A percentile compares a stretch with the other conserved stretches of the same genome.
Conservation (phyloP, 2,329 filamentous ascomycete species). For the Zymoseptoria crescenta region DNA sequence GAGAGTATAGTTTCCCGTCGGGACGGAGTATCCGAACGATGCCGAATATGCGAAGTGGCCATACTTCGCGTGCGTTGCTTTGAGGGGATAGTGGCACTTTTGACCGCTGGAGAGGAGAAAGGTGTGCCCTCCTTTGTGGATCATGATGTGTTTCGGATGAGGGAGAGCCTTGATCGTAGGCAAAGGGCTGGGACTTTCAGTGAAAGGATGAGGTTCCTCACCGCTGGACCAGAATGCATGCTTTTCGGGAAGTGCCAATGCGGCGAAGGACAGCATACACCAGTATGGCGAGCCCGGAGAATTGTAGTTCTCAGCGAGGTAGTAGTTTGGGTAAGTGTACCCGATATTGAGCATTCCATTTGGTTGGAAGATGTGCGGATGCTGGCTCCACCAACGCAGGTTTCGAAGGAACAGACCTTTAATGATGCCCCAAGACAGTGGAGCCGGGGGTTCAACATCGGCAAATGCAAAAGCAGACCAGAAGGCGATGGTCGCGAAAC, state of each 20-base stretch:
- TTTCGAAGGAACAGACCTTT: slow-evolving; percentile 69
- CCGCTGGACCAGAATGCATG: slow-evolving; percentile 69
- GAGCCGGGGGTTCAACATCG: slow-evolving; percentile 62
- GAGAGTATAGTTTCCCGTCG: slow-evolving; percentile 65
- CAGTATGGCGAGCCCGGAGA: slow-evolving; percentile 67
- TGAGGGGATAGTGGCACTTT: slow-evolving; percentile 75
- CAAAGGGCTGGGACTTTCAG: slow-evolving; percentile 45
- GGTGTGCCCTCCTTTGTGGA: slow-evolving; percentile 60
- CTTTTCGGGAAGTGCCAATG: slow-evolving; percentile 57
- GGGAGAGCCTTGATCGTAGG: slow-evolving; percentile 53
- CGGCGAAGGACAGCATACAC: slow-evolving; percentile 71
- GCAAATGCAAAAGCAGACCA: slow-evolving; percentile 73
- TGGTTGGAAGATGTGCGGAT: slow-evolving; percentile 64
- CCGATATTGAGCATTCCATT: slow-evolving; percentile 69
- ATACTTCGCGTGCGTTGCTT: slow-evolving; percentile 75
- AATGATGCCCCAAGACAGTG: slow-evolving; percentile 69
- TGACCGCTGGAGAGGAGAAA: slow-evolving; percentile 71
- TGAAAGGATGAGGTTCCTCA: slow-evolving; percentile 49
- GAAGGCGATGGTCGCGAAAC: slow-evolving; percentile 80
- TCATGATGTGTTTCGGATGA: slow-evolving; percentile 66
- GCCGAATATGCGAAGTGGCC: slow-evolving; percentile 71
- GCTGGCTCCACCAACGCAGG: slow-evolving; percentile 71
- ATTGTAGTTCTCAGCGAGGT: slow-evolving; percentile 78
- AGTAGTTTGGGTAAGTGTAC: slow-evolving; percentile 74
- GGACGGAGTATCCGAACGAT: slow-evolving; percentile 68